A percentile compares a stretch with the other conserved stretches of the same genome.
Evolutionary conservation across 345 rosid genomes (phyloP).

Genomic region (Nephelium lappaceum): DNA sequence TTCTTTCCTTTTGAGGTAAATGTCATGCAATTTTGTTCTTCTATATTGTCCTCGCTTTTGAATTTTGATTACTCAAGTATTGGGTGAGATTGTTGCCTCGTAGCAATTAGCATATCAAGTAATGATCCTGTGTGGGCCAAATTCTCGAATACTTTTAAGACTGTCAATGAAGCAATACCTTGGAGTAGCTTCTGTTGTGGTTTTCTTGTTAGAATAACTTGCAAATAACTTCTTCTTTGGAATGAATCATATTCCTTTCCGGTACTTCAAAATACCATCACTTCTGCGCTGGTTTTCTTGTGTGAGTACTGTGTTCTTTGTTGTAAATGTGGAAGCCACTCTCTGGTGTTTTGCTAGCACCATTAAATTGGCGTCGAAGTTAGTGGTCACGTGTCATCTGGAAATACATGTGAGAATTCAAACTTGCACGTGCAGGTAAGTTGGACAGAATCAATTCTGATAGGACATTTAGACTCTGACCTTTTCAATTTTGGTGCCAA

Average conservation of each 20-base stretch:
- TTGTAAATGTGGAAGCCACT: neutral
- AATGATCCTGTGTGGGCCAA: neutral
- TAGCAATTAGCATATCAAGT: neutral
- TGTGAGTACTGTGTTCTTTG: neutral
- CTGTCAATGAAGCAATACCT: neutral
- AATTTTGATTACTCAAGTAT: neutral
- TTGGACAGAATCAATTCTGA: neutral
- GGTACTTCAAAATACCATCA: neutral
- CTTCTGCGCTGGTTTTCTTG: neutral
- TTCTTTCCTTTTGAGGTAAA: neutral
- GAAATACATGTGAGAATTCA: neutral
- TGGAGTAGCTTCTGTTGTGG: neutral
- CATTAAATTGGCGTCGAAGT: neutral
- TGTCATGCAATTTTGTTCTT: neutral
- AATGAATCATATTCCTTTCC: neutral
- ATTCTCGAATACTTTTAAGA: neutral
- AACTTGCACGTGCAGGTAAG: neutral
- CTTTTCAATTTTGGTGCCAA: neutral
- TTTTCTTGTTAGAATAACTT: conserved; percentile 7
- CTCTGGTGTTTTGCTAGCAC: neutral
- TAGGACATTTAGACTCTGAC: neutral
- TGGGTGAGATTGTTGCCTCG: neutral
- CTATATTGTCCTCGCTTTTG: neutral
- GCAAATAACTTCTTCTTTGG: neutral
- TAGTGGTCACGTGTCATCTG: neutral